A percentile compares a stretch with the other conserved stretches of the same genome.
phyloP scores from a whole-genome alignment of 2,329 filamentous ascomycete genomes.

The Emmonsiellopsis sp. region DNA sequence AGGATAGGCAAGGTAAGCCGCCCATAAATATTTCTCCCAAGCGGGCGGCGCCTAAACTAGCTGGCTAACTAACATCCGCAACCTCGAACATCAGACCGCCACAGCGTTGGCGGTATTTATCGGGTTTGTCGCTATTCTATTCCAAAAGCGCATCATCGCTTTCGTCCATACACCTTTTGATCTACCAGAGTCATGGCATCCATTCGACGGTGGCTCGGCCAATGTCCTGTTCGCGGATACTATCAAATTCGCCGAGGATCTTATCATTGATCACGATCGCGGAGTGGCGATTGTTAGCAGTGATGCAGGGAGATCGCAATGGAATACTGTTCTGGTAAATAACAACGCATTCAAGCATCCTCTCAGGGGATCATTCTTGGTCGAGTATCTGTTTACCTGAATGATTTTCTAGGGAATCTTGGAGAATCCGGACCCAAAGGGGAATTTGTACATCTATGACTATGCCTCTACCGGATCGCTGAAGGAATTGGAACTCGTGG shows the following conservation, averaged over 20 bases:
- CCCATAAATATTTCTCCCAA: too few relatives aligned
- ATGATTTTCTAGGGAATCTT: neutral
- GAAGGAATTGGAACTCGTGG: constrained; percentile 7
- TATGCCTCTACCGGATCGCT: constrained; percentile 8
- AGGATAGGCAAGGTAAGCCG: too few relatives aligned
- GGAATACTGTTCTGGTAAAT: constrained; percentile 10
- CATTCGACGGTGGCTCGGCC: constrained; percentile 10
- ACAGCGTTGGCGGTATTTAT: neutral
- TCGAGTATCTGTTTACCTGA: neutral
- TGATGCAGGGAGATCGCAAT: constrained; percentile 8
- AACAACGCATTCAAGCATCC: neutral
- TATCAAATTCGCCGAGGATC: constrained; percentile 10
- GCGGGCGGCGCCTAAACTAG: too few relatives aligned
- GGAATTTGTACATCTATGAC: constrained; percentile 9
- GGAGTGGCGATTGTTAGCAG: constrained; percentile 12
- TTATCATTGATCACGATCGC: constrained; percentile 10
- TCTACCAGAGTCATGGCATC: constrained; percentile 10
- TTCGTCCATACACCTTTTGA: neutral
- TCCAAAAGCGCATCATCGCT: neutral
- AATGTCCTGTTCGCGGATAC: constrained; percentile 11
- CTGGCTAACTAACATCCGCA: too few relatives aligned
- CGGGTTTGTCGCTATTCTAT: neutral
- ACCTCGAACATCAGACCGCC: neutral
- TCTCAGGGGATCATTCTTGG: neutral
- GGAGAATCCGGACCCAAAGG: constrained; percentile 6